These are phyloP conservation scores for Hypoxylon sp. DNA, from an alignment of 2,329 filamentous ascomycete genomes.

Conservation along the genomic window DNA sequence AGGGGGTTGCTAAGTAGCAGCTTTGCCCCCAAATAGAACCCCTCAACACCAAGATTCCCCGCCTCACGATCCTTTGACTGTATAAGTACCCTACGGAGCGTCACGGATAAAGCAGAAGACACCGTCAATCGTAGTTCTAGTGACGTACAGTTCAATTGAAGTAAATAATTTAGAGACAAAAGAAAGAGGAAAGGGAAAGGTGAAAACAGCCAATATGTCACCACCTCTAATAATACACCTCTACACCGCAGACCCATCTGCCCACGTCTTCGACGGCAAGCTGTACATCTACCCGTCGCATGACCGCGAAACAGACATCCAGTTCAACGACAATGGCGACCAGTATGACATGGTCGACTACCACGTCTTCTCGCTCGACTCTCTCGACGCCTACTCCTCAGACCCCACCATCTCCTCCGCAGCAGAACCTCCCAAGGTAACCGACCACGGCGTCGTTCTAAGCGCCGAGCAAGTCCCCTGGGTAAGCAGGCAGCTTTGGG, in stretches of 20 bases:
- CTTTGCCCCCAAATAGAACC: constrained; percentile 20
- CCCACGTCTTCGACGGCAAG: constrained; percentile 82
- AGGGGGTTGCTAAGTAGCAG: not conserved
- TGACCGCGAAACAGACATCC: constrained; percentile 80
- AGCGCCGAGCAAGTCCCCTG: constrained; percentile 77
- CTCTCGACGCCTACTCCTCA: constrained; percentile 60
- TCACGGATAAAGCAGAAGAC: constrained; percentile 6
- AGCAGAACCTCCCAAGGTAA: constrained; percentile 60
- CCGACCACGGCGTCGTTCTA: constrained; percentile 80
- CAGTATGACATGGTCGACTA: constrained; percentile 90
- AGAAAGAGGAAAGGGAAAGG: constrained; percentile 1
- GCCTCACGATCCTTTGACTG: constrained; percentile 45
- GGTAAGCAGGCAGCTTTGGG: constrained; percentile 86
- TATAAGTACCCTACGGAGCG: constrained; percentile 25
- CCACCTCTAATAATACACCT: constrained; percentile 80
- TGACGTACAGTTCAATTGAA: not conserved
- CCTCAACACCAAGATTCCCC: constrained; percentile 50
- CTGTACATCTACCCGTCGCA: constrained; percentile 87
- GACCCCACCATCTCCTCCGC: constrained; percentile 13
- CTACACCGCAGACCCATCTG: constrained; percentile 85
- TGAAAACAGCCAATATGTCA: constrained; percentile 55
- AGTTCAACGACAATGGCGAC: constrained; percentile 87
- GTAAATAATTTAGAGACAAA: not conserved
- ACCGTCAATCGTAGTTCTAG: not conserved
- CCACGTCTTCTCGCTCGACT: constrained; percentile 79